Conservation (phyloP, 2,329 filamentous ascomycete species). For the Fusarium sororula region DNA sequence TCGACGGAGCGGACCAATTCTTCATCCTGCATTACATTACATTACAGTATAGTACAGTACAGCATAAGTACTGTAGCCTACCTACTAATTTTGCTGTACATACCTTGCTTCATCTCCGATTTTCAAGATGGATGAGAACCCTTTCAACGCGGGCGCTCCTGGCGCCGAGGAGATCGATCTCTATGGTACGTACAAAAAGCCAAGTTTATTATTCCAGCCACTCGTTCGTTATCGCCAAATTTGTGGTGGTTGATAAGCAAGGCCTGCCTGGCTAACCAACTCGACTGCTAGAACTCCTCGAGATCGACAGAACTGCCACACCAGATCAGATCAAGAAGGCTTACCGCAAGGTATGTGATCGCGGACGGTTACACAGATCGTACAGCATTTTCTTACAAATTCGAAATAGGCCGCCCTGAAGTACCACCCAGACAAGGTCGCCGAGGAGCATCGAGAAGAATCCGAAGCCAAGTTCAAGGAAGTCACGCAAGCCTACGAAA, state of each 20-base stretch:
- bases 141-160: conserved; percentile 39
- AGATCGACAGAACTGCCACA: conserved; percentile 74
- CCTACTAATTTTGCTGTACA: background rate
- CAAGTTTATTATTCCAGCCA: background rate
- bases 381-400: conserved; percentile 15
- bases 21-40: conserved; percentile 45
- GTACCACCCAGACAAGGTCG: conserved; percentile 95
- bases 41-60: conserved; percentile 24
- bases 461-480: conserved; percentile 94
- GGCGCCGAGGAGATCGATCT: conserved; percentile 63
- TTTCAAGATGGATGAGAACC: conserved; percentile 38
- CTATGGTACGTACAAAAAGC: conserved; percentile 60
- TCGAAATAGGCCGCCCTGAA: conserved; percentile 76
- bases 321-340: conserved; percentile 92
- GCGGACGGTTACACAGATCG: background rate
- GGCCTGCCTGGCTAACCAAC: conserved; percentile 23
- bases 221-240: background rate
- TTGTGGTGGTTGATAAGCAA: conserved; percentile 5
- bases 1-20: conserved; percentile 37
- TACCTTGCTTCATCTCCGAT: background rate
- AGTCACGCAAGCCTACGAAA: conserved; percentile 95
- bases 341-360: conserved; percentile 82
- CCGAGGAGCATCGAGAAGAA: conserved; percentile 82
- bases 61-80: conserved; percentile 9
- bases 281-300: conserved; percentile 73